These are phyloP conservation scores for Tolypocladium ovalisporum DNA, from an alignment of 2,329 filamentous ascomycete genomes.

Conservation along the genomic window DNA sequence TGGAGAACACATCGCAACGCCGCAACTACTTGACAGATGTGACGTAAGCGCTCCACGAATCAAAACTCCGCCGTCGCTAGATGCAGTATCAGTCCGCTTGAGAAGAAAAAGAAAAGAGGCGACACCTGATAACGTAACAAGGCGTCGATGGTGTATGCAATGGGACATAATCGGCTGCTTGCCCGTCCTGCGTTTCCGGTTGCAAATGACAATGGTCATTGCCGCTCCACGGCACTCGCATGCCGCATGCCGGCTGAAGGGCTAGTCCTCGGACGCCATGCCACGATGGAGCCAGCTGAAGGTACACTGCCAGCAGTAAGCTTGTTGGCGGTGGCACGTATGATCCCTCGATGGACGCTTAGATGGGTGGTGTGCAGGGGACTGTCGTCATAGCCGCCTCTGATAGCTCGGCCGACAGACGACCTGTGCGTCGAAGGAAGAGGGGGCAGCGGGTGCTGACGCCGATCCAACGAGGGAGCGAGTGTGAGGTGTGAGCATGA, in stretches of 20 bases:
- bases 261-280: not conserved
- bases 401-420: not conserved
- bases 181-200: too few relatives aligned
- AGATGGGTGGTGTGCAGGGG: not conserved
- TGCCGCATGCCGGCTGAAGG: not conserved
- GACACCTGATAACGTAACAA: too few relatives aligned
- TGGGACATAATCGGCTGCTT: too few relatives aligned
- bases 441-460: not conserved
- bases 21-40: not conserved
- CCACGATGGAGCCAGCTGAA: not conserved
- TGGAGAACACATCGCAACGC: not conserved
- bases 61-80: not conserved
- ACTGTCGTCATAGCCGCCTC: not conserved
- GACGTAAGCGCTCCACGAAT: not conserved
- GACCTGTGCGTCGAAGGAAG: not conserved
- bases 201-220: not conserved
- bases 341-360: not conserved
- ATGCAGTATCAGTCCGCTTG: not conserved
- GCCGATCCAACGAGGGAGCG: not conserved
- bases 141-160: too few relatives aligned
- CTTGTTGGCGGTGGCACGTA: not conserved
- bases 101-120: not conserved
- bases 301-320: too few relatives aligned
- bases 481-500: not conserved
- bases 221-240: not conserved